phyloP scores from a whole-genome alignment of 2,329 filamentous ascomycete species.

The Pleurostoma richardsiae region DNA sequence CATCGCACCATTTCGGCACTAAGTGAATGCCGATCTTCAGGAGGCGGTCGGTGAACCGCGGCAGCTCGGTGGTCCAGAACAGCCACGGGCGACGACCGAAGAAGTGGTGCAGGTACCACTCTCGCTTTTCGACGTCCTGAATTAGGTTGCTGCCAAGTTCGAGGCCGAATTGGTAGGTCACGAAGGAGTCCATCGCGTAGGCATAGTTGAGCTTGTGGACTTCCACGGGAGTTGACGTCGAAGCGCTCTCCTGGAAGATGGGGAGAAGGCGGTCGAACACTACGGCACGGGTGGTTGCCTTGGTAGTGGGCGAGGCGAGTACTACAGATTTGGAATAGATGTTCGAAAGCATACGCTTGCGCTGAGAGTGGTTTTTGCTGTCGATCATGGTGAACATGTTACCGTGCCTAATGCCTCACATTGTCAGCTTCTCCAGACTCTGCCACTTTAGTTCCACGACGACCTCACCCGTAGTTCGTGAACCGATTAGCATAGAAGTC shows the following conservation, averaged over 20 bases:
- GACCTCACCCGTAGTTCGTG: neutral
- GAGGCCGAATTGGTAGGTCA: slow-evolving; percentile 55
- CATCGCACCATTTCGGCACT: neutral
- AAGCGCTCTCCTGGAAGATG: neutral
- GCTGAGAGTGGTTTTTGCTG: neutral
- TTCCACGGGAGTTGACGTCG: slow-evolving; percentile 29
- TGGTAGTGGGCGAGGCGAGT: neutral
- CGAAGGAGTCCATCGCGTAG: slow-evolving; percentile 50
- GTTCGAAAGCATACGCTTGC: neutral
- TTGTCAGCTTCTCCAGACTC: no score
- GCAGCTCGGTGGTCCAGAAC: slow-evolving; percentile 73
- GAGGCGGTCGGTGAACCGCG: slow-evolving; percentile 41
- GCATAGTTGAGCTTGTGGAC: slow-evolving; percentile 63
- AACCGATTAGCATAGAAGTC: slow-evolving; percentile 57
- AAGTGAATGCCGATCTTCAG: neutral
- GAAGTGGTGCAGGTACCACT: slow-evolving; percentile 63
- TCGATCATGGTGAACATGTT: neutral
- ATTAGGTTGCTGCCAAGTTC: slow-evolving; percentile 60
- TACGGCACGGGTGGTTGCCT: neutral
- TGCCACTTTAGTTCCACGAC: neutral
- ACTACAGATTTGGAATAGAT: neutral
- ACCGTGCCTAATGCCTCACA: neutral
- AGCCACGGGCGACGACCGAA: slow-evolving; percentile 62
- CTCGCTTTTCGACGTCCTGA: slow-evolving; percentile 46
- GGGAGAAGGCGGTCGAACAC: neutral